Evolutionary conservation across 306 rosid species (phyloP).

Genomic region (Gastrolobium bilobum): DNA sequence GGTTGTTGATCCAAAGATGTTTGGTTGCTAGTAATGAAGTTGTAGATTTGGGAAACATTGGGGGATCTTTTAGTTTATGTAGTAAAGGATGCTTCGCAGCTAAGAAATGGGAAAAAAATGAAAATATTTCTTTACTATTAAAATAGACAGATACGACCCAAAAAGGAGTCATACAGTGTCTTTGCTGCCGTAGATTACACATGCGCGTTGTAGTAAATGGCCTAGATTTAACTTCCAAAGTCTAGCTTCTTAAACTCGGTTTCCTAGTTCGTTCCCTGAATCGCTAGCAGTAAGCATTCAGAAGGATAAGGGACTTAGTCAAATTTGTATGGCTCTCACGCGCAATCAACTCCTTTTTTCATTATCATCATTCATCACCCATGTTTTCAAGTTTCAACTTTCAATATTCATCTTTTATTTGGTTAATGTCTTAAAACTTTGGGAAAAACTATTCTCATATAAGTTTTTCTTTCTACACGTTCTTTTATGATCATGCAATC

Average conservation of each 20-base stretch:
- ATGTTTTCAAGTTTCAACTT: not conserved
- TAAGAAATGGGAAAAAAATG: conserved; percentile 33
- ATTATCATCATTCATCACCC: not conserved
- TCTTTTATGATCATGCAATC: too few species aligned
- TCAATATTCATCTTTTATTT: not conserved
- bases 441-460: too few species aligned
- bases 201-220: conserved; percentile 39
- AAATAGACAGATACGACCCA: not conserved
- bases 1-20: conserved; percentile 27
- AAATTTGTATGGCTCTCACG: conserved; percentile 27
- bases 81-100: conserved; percentile 43
- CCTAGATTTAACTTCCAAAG: conserved; percentile 44
- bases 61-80: conserved; percentile 35
- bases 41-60: not conserved
- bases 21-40: conserved; percentile 42
- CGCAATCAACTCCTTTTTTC: not conserved
- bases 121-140: not conserved
- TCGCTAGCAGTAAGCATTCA: too few species aligned
- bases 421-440: conserved; percentile 27
- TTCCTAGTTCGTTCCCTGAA: too few species aligned
- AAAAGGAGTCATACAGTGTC: conserved; percentile 1
- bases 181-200: conserved; percentile 41
- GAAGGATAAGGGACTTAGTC: not conserved
- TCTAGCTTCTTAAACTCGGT: not conserved
- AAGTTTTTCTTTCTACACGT: too few species aligned